phyloP scores from a whole-genome alignment of 495 filamentous ascomycete species.

The Saxophila tyrrhenica region DNA sequence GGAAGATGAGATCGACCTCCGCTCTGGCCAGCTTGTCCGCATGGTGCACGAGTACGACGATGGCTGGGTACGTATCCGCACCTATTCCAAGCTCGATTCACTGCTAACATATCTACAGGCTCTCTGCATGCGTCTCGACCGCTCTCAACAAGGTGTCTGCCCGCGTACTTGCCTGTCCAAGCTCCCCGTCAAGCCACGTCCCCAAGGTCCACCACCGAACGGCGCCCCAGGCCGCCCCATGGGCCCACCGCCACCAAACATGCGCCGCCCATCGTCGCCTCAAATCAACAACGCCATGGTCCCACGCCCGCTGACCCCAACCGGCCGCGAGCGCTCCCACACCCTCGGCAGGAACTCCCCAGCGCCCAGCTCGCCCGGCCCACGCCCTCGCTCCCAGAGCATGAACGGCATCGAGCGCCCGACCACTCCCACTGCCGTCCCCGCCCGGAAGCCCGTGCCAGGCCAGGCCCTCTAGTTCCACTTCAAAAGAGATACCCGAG shows the following conservation, averaged over 20 bases:
- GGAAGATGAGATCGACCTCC: slow-evolving; percentile 78
- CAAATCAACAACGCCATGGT: background rate
- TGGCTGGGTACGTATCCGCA: slow-evolving; percentile 95
- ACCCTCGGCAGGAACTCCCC: slow-evolving; percentile 7
- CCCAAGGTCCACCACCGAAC: slow-evolving; percentile 32
- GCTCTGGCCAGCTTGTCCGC: slow-evolving; percentile 68
- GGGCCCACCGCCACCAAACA: slow-evolving; percentile 1
- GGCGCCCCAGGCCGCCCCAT: slow-evolving; percentile 35
- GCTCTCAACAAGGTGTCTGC: slow-evolving; percentile 81
- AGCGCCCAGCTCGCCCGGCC: background rate
- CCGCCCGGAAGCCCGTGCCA: slow-evolving; percentile 30
- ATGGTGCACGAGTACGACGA: slow-evolving; percentile 96
- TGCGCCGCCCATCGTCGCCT: slow-evolving; percentile 27
- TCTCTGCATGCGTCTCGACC: slow-evolving; percentile 82
- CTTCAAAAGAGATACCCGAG: background rate
- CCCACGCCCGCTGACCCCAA: slow-evolving; percentile 14
- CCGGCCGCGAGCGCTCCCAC: slow-evolving; percentile 15
- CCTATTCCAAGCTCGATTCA: too few relatives aligned
- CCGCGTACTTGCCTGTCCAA: slow-evolving; percentile 90
- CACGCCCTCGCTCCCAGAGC: slow-evolving; percentile 17
- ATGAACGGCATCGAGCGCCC: slow-evolving; percentile 16
- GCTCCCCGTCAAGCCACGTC: slow-evolving; percentile 80
- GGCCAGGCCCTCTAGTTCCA: slow-evolving; percentile 25
- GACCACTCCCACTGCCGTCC: slow-evolving; percentile 22
- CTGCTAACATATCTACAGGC: slow-evolving; percentile 48